A percentile compares a stretch with the other conserved stretches of the same genome.
Evolutionary conservation across 2,329 filamentous ascomycete species (phyloP).

Genomic region (Tolypocladium nubicola): DNA sequence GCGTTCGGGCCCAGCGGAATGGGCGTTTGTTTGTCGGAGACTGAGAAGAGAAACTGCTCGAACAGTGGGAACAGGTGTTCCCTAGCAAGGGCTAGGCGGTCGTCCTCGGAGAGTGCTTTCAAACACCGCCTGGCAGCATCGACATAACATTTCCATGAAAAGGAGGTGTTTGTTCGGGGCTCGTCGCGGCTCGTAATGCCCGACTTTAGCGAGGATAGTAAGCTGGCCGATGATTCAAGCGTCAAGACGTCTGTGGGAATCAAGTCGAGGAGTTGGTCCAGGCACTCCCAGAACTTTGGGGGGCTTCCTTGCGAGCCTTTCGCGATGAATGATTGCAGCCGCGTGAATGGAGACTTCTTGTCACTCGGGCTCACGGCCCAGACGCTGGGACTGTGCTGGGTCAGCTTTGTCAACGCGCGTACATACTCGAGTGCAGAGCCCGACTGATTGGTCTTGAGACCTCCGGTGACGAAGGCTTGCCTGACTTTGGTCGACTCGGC

Average conservation of each 20-base stretch:
- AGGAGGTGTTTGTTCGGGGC: conserved; percentile 51
- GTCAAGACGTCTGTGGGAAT: conserved; percentile 37
- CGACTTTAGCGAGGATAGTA: conserved; percentile 57
- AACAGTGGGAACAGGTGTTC: conserved; percentile 44
- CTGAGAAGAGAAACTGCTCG: conserved; percentile 40
- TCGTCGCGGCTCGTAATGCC: conserved; percentile 71
- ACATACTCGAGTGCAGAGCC: conserved; percentile 66
- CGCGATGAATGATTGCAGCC: conserved; percentile 63
- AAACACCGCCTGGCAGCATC: conserved; percentile 47
- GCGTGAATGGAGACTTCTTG: conserved; percentile 42
- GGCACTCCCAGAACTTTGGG: conserved; percentile 59
- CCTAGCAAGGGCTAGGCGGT: conserved; percentile 34
- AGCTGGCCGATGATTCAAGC: conserved; percentile 41
- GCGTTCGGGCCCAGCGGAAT: conserved; percentile 23
- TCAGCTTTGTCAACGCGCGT: conserved; percentile 55
- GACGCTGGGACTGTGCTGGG: conserved; percentile 51
- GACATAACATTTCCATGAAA: conserved; percentile 70
- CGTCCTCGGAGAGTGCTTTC: conserved; percentile 30
- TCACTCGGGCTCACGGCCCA: conserved; percentile 52
- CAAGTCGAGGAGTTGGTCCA: conserved; percentile 52
- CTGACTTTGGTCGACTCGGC: conserved; percentile 40
- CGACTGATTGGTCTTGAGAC: conserved; percentile 59
- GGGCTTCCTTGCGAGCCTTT: conserved; percentile 76
- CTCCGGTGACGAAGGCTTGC: conserved; percentile 58
- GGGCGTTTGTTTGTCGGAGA: conserved; percentile 23